phyloP scores from a whole-genome alignment of 768 basidiomycete genomes.

The Coprinellus aureogranulatus region DNA sequence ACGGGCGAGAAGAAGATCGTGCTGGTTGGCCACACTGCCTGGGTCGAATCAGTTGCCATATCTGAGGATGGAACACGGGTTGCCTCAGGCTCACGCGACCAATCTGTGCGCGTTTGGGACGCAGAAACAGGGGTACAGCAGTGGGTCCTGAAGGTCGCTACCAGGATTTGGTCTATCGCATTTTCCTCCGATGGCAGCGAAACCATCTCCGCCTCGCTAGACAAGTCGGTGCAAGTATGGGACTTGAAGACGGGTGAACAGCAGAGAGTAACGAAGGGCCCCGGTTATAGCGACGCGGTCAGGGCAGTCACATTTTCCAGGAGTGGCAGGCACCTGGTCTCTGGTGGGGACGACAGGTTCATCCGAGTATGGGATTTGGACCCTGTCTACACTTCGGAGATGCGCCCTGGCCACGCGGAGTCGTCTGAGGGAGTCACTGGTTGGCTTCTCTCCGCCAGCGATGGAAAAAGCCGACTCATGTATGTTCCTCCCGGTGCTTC shows the following conservation, averaged over 20 bases:
- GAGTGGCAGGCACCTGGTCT: conserved; percentile 15
- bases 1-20: conserved; percentile 2
- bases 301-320: conserved; percentile 17
- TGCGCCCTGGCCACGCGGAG: neutral
- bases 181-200: conserved; percentile 14
- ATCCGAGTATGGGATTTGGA: neutral
- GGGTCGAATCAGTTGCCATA: neutral
- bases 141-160: conserved; percentile 2
- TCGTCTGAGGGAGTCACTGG: neutral
- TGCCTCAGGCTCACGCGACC: conserved; percentile 12
- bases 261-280: neutral
- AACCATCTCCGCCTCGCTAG: conserved; percentile 1
- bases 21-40: conserved; percentile 4
- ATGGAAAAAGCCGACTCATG: too few relatives aligned
- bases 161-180: neutral
- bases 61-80: conserved; percentile 12
- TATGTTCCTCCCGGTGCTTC: too few relatives aligned
- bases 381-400: neutral
- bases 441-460: too few relatives aligned
- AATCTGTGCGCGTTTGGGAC: conserved; percentile 17
- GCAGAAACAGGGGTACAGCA: conserved; percentile 7
- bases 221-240: neutral
- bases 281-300: conserved; percentile 12
- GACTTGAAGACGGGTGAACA: neutral
- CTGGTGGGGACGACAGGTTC: conserved; percentile 8